Conservation (phyloP, 2,329 filamentous ascomycete genomes). For the Hirsutella thompsonii region DNA sequence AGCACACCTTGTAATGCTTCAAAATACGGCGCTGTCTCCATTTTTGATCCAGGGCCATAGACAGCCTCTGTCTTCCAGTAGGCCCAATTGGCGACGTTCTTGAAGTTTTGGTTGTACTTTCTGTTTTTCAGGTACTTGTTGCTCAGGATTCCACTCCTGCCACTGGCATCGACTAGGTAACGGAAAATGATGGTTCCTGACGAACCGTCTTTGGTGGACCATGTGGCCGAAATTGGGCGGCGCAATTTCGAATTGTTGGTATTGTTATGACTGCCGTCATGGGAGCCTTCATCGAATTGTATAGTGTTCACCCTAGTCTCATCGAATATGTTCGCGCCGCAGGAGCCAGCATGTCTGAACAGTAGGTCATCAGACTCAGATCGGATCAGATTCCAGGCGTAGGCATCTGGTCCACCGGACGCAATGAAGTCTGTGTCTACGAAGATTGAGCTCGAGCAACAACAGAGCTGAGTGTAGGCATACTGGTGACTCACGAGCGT, state of each 20-base stretch:
- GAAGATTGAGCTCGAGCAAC: neutral
- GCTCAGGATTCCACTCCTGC: slow-evolving; percentile 27
- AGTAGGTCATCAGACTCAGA: slow-evolving; percentile 31
- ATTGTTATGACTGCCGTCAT: neutral
- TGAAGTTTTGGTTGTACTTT: slow-evolving; percentile 29
- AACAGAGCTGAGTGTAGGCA: neutral
- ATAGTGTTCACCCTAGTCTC: slow-evolving; percentile 21
- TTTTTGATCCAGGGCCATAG: slow-evolving; percentile 20
- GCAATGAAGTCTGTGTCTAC: slow-evolving; percentile 25
- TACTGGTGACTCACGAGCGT: slow-evolving; percentile 16
- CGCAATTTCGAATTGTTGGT: slow-evolving; percentile 8
- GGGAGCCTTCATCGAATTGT: slow-evolving; percentile 12
- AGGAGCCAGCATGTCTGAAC: slow-evolving; percentile 25
- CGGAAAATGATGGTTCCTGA: slow-evolving; percentile 28
- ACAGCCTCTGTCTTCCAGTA: slow-evolving; percentile 27
- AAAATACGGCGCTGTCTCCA: slow-evolving; percentile 26
- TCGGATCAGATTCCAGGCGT: slow-evolving; percentile 32
- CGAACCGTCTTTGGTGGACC: slow-evolving; percentile 17
- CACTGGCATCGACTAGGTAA: slow-evolving; percentile 36
- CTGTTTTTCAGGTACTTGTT: slow-evolving; percentile 37
- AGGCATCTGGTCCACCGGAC: slow-evolving; percentile 21
- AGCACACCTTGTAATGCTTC: slow-evolving; percentile 22
- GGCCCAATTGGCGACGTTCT: slow-evolving; percentile 35
- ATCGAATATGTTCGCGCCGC: slow-evolving; percentile 28
- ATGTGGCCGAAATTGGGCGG: slow-evolving; percentile 22